These are phyloP conservation scores for Ustilago loliicola DNA, from an alignment of 1,284 basidiomycete genomes.

Conservation along the genomic window DNA sequence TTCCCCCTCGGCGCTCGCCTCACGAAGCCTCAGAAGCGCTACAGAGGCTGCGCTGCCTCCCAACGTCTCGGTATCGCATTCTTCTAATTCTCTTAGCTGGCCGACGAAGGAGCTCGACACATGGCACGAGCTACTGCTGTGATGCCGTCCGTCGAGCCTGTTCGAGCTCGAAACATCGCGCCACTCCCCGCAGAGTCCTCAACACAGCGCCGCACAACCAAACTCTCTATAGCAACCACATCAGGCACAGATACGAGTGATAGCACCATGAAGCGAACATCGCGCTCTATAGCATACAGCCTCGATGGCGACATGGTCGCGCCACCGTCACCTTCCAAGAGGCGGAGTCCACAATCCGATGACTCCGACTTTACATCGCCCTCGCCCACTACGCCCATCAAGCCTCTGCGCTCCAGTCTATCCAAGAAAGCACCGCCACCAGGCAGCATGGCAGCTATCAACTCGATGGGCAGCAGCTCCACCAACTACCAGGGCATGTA, in stretches of 20 bases:
- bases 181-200: slow-evolving; percentile 21
- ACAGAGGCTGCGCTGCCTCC: background rate
- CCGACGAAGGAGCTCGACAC: slow-evolving; percentile 9
- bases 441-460: slow-evolving; percentile 47
- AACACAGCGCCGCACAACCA: slow-evolving; percentile 7
- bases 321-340: slow-evolving; percentile 39
- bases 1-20: slow-evolving; percentile 16
- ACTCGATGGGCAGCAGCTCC: slow-evolving; percentile 23
- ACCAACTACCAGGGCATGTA: slow-evolving; percentile 78
- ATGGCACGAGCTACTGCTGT: slow-evolving; percentile 25
- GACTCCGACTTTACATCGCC: slow-evolving; percentile 35
- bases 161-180: slow-evolving; percentile 38
- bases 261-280: slow-evolving; percentile 34
- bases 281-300: slow-evolving; percentile 20
- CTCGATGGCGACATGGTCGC: slow-evolving; percentile 8
- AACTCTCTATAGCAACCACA: background rate
- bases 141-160: slow-evolving; percentile 47
- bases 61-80: background rate
- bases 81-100: background rate
- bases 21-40: background rate
- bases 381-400: slow-evolving; percentile 33
- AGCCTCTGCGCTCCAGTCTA: slow-evolving; percentile 45
- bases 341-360: slow-evolving; percentile 37
- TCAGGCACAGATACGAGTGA: background rate
- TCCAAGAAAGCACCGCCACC: slow-evolving; percentile 46